Conservation (phyloP, 352 stramenopile species). For the Pythium apleroticum region DNA sequence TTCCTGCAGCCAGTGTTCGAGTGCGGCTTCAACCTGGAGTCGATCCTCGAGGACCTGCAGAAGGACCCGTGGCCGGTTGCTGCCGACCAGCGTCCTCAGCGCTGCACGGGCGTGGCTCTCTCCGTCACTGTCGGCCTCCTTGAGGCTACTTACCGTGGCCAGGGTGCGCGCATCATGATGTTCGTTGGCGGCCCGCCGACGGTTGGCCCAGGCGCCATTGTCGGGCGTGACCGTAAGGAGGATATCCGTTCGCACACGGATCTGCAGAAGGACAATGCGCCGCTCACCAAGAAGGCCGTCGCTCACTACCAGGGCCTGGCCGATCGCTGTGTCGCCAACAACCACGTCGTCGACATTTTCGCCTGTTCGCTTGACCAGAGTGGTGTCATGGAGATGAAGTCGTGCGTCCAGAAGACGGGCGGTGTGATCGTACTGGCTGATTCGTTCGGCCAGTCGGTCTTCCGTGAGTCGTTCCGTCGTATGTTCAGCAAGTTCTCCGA, state of each 20-base stretch:
- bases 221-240: slow-evolving; percentile 94
- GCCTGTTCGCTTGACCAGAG: slow-evolving; percentile 97
- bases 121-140: slow-evolving; percentile 96
- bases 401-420: slow-evolving; percentile 97
- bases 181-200: slow-evolving; percentile 98
- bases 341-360: slow-evolving; percentile 99
- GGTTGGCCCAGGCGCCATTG: slow-evolving; percentile 94
- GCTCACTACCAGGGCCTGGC: slow-evolving; percentile 96
- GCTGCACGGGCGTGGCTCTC: slow-evolving; percentile 96
- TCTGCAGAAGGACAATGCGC: slow-evolving; percentile 93
- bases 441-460: slow-evolving; percentile 98
- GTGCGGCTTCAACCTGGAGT: slow-evolving; percentile 96
- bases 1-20: slow-evolving; percentile 98
- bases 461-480: slow-evolving; percentile 97
- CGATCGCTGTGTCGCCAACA: slow-evolving; percentile 88
- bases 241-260: slow-evolving; percentile 97
- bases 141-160: slow-evolving; percentile 94
- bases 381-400: slow-evolving; percentile 98
- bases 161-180: slow-evolving; percentile 97
- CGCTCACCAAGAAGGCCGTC: slow-evolving; percentile 94
- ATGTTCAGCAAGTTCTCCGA: slow-evolving; percentile 97
- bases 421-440: slow-evolving; percentile 98
- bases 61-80: slow-evolving; percentile 98
- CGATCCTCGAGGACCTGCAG: slow-evolving; percentile 97
- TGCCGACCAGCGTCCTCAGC: slow-evolving; percentile 93